Evolutionary conservation across 1,139 yeast species (phyloP).

Genomic region (Lodderomyces oxycetoniae): DNA sequence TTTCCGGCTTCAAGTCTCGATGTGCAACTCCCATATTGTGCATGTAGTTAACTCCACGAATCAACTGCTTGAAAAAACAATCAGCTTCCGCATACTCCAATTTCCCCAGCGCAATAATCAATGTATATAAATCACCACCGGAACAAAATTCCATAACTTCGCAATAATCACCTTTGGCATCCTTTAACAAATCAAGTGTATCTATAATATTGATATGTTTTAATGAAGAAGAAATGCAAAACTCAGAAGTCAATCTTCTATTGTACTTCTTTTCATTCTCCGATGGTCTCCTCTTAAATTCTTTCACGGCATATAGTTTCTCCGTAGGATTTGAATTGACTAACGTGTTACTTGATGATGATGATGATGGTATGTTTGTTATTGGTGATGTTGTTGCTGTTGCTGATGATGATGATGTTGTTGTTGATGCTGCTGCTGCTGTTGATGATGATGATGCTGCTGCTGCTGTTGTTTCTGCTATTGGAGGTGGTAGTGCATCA

Average conservation of each 20-base stretch:
- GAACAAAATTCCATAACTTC: constrained; percentile 97
- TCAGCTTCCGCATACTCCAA: constrained; percentile 87
- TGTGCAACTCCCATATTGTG: constrained; percentile 97
- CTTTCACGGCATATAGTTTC: constrained; percentile 44
- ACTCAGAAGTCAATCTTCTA: constrained; percentile 43
- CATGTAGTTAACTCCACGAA: constrained; percentile 91
- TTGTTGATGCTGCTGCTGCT: background rate
- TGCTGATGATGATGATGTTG: constrained; percentile 2
- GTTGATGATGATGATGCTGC: constrained; percentile 1
- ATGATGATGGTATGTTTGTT: background rate
- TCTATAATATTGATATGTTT: constrained; percentile 60
- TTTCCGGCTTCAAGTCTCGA: constrained; percentile 93
- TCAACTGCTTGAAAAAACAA: constrained; percentile 88
- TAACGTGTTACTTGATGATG: background rate
- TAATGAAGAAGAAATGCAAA: constrained; percentile 46
- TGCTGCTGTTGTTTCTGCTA: constrained; percentile 1
- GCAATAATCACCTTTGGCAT: constrained; percentile 87
- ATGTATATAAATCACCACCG: constrained; percentile 89
- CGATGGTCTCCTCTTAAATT: constrained; percentile 38
- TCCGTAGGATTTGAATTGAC: constrained; percentile 16
- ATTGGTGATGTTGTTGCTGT: constrained; percentile 1
- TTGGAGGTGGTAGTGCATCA: constrained; percentile 1
- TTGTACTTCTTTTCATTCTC: constrained; percentile 45
- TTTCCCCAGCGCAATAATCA: constrained; percentile 79
- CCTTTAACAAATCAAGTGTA: constrained; percentile 81